Base-by-base conservation (phyloP, 2,329 filamentous ascomycete species). In the Tolypocladium capitatum region DNA sequence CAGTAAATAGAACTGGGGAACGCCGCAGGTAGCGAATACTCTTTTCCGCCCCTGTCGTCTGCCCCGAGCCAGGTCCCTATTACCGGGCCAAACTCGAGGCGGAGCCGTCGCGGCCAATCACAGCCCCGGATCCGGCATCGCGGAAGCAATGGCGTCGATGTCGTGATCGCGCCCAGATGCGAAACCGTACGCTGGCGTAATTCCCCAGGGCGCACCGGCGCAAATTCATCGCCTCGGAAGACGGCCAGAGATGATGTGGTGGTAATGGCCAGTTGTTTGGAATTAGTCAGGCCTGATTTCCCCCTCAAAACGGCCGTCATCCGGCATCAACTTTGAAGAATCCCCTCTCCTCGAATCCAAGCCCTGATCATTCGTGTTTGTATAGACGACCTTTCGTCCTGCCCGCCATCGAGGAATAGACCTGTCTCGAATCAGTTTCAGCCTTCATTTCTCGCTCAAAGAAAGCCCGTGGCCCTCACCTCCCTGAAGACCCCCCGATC, bases 81-180 rank as follows among this genome's bases (percentile, higher is more conserved):
- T 42, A 42, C 38, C 16, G 38, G 16, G 27, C 28, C 30, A 43
- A 47, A 49, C 46, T 43, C 51, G 53, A 55, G 43, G 52, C 54
- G 51, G 54, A 51, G 51, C 51, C 49, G 46, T 47, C 33, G 45
- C 47, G 49, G 44, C 66, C 67, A 71, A 68, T 69, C 61, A 67
- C 49, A 51, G 53, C 49, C 50, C 45, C 49, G 32, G 24, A 5
- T 42, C 31, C 52, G 58, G 55, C 61, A 66, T 70, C 67, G 67
- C 68, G 68, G 71, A 68, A 68, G 69, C 62, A 52, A 65, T 73
- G 71, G 70, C 69, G 69, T 66, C 63, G 69, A 73, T 73, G 70
- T 72, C 70, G 70, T 72, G 70, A 72, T 73, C 65, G 61, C 56
- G 65, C 60, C 60, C 59, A 60, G 58, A 61, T 58, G 51, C 56